Conservation (phyloP, 2,329 filamentous ascomycete genomes). For the Parastagonospora nodorum region DNA sequence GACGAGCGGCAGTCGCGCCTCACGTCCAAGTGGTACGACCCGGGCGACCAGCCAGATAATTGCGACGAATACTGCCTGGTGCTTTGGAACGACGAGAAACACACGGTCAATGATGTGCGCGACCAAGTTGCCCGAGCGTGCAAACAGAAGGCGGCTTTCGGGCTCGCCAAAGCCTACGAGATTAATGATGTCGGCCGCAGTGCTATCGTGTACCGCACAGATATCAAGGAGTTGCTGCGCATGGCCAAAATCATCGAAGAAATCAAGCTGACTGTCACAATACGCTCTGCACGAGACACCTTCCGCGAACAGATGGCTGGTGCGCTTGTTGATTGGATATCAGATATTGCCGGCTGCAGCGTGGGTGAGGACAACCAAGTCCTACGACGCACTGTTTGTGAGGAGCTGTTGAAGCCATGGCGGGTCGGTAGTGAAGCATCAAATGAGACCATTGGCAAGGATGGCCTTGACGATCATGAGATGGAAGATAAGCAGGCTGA, state of each 20-base stretch:
- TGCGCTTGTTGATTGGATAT: slow-evolving; percentile 95
- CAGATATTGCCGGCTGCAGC: slow-evolving; percentile 87
- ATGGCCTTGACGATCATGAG: slow-evolving; percentile 83
- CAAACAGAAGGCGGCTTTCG: slow-evolving; percentile 70
- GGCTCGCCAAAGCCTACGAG: slow-evolving; percentile 78
- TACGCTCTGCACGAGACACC: slow-evolving; percentile 89
- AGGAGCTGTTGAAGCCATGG: slow-evolving; percentile 90
- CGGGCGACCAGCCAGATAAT: slow-evolving; percentile 63
- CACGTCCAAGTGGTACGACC: slow-evolving; percentile 71
- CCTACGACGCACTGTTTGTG: slow-evolving; percentile 80
- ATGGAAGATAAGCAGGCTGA: slow-evolving; percentile 59
- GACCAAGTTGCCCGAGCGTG: slow-evolving; percentile 92
- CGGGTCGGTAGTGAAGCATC: slow-evolving; percentile 80
- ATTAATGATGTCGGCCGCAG: slow-evolving; percentile 88
- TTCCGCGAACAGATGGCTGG: slow-evolving; percentile 98
- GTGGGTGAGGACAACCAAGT: slow-evolving; percentile 81
- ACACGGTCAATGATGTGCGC: slow-evolving; percentile 88
- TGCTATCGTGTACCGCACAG: slow-evolving; percentile 75
- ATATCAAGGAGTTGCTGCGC: slow-evolving; percentile 72
- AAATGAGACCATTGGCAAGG: slow-evolving; percentile 76
- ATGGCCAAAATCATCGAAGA: slow-evolving; percentile 90
- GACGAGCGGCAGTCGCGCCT: slow-evolving; percentile 84
- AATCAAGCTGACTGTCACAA: slow-evolving; percentile 94
- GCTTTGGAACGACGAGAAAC: slow-evolving; percentile 98
- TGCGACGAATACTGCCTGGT: slow-evolving; percentile 81